Percentiles rank a stretch among this genome's conserved stretches.
phyloP scores from a whole-genome alignment of 371 early-diverging fungal genomes.

The Homolaphlyctis polyrhiza region DNA sequence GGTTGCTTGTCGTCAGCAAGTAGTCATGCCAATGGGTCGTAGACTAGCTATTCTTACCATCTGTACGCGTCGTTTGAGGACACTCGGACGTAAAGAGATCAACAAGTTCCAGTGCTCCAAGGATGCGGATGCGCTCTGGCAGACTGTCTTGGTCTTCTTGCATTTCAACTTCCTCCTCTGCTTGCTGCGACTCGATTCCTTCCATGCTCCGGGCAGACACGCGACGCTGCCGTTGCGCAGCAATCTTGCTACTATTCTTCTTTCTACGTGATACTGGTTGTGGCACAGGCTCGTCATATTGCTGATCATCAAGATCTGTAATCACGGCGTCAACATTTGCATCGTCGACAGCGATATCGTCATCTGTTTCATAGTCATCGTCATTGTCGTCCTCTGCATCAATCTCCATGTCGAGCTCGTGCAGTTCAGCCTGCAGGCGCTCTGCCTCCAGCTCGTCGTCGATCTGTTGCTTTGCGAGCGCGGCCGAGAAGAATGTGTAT shows the following conservation, averaged over 20 bases:
- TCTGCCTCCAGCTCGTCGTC: constrained; percentile 34
- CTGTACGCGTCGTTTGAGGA: constrained; percentile 39
- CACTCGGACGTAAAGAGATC: constrained; percentile 42
- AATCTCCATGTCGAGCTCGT: constrained; percentile 23
- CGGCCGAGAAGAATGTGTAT: constrained; percentile 90
- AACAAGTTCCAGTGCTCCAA: constrained; percentile 57
- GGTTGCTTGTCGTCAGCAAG: neutral
- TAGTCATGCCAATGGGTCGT: too few species aligned
- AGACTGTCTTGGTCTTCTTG: constrained; percentile 13
- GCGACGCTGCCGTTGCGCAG: neutral
- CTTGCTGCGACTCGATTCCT: neutral
- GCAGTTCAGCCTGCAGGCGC: constrained; percentile 29
- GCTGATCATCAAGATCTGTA: constrained; percentile 19
- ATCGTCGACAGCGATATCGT: constrained; percentile 10
- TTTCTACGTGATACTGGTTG: too few species aligned
- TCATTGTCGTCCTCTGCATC: constrained; percentile 26
- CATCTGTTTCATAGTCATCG: constrained; percentile 32
- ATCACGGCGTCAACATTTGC: constrained; percentile 10
- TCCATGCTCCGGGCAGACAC: constrained; percentile 5
- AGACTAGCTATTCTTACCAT: neutral
- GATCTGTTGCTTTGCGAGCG: constrained; percentile 44
- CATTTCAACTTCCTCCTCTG: constrained; percentile 5
- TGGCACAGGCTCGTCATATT: too few species aligned
- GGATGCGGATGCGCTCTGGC: constrained; percentile 47
- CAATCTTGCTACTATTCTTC: too few species aligned